phyloP scores from a whole-genome alignment of 352 stramenopile genomes.

The Phytophthora boehmeriae region DNA sequence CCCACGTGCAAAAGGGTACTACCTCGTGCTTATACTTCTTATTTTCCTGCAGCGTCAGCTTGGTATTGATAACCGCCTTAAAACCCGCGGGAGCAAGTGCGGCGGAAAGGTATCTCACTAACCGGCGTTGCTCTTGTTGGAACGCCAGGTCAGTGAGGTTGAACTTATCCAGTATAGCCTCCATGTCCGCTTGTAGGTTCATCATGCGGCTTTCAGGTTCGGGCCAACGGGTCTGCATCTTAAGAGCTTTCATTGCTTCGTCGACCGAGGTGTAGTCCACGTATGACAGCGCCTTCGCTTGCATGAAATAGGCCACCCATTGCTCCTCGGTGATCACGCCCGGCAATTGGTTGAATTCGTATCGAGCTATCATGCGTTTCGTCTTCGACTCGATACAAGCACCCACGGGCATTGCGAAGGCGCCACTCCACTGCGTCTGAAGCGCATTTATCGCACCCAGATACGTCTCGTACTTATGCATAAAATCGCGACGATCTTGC shows the following conservation, averaged over 20 bases:
- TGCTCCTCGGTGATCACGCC: background rate
- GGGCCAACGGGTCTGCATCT: background rate
- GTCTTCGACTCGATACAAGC: slow-evolving; percentile 1
- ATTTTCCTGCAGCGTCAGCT: background rate
- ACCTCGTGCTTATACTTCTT: background rate
- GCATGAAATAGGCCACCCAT: background rate
- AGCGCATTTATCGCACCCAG: slow-evolving; percentile 6
- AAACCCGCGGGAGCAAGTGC: background rate
- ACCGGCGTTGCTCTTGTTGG: background rate
- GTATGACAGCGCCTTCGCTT: background rate
- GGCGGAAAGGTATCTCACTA: background rate
- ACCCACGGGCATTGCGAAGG: background rate
- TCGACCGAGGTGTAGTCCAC: background rate
- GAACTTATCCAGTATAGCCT: background rate
- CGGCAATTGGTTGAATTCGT: background rate
- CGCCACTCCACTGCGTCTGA: background rate
- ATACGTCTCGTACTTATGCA: slow-evolving; percentile 5
- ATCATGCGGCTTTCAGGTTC: background rate
- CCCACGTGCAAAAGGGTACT: background rate
- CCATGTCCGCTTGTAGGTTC: background rate
- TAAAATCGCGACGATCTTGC: slow-evolving; percentile 3
- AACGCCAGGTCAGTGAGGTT: slow-evolving; percentile 1
- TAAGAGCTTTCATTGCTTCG: background rate
- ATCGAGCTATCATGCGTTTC: background rate
- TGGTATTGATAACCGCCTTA: background rate